These are phyloP conservation scores for Diaporthe destruens DNA, from an alignment of 2,329 filamentous ascomycete genomes.

Conservation along the genomic window DNA sequence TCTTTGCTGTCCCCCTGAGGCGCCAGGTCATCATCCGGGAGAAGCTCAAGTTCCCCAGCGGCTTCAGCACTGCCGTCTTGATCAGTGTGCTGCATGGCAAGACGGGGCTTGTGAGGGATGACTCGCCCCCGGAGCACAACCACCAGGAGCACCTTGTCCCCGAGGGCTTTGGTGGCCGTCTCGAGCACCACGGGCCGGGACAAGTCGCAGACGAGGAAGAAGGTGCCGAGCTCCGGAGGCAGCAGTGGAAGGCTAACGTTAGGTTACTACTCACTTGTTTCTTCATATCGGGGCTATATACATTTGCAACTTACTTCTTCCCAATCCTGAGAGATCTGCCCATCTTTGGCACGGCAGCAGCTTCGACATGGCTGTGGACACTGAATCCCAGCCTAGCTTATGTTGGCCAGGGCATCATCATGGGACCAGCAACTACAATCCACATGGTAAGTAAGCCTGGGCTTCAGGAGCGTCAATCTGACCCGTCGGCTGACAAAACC, in stretches of 20 bases:
- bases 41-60: constrained; percentile 92
- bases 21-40: constrained; percentile 94
- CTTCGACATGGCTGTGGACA: constrained; percentile 90
- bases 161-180: constrained; percentile 15
- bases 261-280: constrained; percentile 70
- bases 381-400: constrained; percentile 98
- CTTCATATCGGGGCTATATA: constrained; percentile 73
- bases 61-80: constrained; percentile 93
- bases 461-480: too few relatives aligned
- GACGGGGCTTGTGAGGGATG: constrained; percentile 45
- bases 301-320: constrained; percentile 89
- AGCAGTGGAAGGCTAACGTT: constrained; percentile 61
- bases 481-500: not conserved
- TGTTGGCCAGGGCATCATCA: constrained; percentile 97
- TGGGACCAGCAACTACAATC: constrained; percentile 94
- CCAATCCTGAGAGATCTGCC: constrained; percentile 88
- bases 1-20: constrained; percentile 93
- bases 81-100: constrained; percentile 88
- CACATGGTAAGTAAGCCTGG: constrained; percentile 76
- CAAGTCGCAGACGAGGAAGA: constrained; percentile 44
- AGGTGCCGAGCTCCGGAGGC: constrained; percentile 50
- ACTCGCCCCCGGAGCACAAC: constrained; percentile 48
- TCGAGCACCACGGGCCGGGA: constrained; percentile 35
- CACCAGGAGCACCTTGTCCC: constrained; percentile 42
- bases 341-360: constrained; percentile 81